These are phyloP conservation scores for Sugiyamaella mastotermitis DNA, from an alignment of 805 yeast genomes.

Conservation along the genomic window DNA sequence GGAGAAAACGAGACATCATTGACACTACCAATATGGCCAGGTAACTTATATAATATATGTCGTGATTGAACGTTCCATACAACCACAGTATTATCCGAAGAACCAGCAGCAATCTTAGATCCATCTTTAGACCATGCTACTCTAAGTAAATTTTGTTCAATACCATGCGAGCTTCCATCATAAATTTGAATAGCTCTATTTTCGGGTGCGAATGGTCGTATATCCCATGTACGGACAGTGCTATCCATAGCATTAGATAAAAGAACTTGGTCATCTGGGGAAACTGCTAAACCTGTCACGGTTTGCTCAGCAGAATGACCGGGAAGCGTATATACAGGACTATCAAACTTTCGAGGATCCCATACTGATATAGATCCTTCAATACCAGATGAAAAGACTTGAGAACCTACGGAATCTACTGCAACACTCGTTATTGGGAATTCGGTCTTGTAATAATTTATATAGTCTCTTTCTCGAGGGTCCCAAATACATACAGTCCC, in stretches of 20 bases:
- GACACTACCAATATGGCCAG: conserved; percentile 60
- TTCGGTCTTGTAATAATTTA: conserved; percentile 34
- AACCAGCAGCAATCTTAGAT: conserved; percentile 47
- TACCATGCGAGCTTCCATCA: conserved; percentile 47
- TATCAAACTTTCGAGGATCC: conserved; percentile 44
- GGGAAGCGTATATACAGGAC: conserved; percentile 42
- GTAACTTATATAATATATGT: conserved; percentile 40
- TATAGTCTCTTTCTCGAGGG: conserved; percentile 43
- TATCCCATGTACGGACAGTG: conserved; percentile 51
- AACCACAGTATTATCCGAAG: conserved; percentile 52
- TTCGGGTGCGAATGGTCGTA: conserved; percentile 38
- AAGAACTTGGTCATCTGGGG: conserved; percentile 42
- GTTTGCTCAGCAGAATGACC: conserved; percentile 42
- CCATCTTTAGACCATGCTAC: conserved; percentile 39
- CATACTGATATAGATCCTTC: conserved; percentile 58
- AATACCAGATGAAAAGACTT: conserved; percentile 56
- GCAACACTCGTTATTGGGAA: conserved; percentile 57
- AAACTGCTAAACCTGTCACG: conserved; percentile 50
- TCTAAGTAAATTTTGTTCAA: conserved; percentile 47
- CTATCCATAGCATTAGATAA: conserved; percentile 53
- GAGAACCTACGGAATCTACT: conserved; percentile 34
- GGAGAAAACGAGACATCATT: conserved; percentile 56
- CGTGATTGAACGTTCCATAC: conserved; percentile 56
- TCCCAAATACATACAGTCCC: conserved; percentile 63
- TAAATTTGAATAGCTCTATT: conserved; percentile 34